These are phyloP conservation scores for Populus deltoides DNA, from an alignment of 345 rosid species.

Conservation along the genomic window DNA sequence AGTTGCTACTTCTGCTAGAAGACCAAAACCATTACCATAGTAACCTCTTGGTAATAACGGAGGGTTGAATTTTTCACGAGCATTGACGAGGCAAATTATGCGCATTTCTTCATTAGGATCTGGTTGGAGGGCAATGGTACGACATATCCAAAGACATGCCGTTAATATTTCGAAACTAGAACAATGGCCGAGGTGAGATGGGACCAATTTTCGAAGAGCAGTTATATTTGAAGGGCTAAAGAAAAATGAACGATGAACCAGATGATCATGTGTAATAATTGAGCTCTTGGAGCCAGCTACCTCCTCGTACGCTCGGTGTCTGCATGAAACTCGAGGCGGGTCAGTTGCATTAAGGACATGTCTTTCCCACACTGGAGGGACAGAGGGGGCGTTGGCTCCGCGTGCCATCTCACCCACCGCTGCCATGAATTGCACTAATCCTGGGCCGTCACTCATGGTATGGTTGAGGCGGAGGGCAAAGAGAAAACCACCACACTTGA, in stretches of 20 bases:
- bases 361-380: slow-evolving; percentile 22
- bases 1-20: no score
- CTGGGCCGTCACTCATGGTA: slow-evolving; percentile 16
- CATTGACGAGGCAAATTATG: not conserved
- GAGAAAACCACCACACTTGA: slow-evolving; percentile 22
- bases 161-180: slow-evolving; percentile 22
- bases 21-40: slow-evolving; percentile 44
- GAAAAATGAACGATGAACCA: slow-evolving; percentile 11
- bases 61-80: not conserved
- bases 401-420: slow-evolving; percentile 16
- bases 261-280: not conserved
- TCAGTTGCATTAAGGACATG: slow-evolving; percentile 5
- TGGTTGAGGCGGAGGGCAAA: slow-evolving; percentile 19
- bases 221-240: slow-evolving; percentile 13
- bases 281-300: slow-evolving; percentile 3
- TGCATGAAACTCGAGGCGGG: slow-evolving; percentile 18
- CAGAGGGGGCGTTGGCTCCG: slow-evolving; percentile 2
- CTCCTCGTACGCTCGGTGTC: slow-evolving; percentile 13
- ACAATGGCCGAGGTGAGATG: not conserved
- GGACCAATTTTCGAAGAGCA: not conserved
- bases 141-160: slow-evolving; percentile 34
- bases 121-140: slow-evolving; percentile 8
- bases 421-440: slow-evolving; percentile 12
- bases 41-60: slow-evolving; percentile 23
- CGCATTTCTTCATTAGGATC: slow-evolving; percentile 17